These are phyloP conservation scores for Sicyos edulis DNA, from an alignment of 306 rosid genomes.

Conservation along the genomic window DNA sequence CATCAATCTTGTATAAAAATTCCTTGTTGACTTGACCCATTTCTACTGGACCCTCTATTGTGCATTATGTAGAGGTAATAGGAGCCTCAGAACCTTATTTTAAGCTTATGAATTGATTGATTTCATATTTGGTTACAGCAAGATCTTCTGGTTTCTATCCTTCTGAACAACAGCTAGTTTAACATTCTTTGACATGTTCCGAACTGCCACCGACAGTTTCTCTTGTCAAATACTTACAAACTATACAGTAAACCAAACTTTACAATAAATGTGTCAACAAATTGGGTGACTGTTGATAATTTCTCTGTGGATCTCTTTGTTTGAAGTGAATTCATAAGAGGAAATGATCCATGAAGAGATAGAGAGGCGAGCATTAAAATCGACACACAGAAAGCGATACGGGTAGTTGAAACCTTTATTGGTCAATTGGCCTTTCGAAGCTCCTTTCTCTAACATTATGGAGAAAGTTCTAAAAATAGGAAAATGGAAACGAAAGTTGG, in stretches of 20 bases:
- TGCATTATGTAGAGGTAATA: constrained; percentile 16
- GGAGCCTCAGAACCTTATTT: constrained; percentile 1
- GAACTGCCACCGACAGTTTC: too few species aligned
- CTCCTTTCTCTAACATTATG: background rate
- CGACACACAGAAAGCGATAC: background rate
- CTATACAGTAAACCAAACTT: too few species aligned
- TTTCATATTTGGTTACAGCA: background rate
- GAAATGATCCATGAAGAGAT: background rate
- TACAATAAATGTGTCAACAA: background rate
- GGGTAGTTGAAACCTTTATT: background rate
- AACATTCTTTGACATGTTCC: too few species aligned
- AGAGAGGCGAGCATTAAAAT: constrained; percentile 3
- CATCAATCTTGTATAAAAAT: constrained; percentile 17
- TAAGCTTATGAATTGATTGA: background rate
- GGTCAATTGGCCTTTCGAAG: background rate
- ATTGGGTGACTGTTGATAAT: background rate
- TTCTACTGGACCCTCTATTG: background rate
- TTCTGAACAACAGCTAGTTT: background rate
- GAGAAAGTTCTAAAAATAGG: background rate
- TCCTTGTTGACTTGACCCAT: background rate
- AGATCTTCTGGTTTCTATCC: background rate
- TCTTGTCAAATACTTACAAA: too few species aligned
- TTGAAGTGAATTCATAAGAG: background rate
- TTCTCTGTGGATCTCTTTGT: background rate
- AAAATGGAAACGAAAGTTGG: background rate